Evolutionary conservation across 2,329 filamentous ascomycete genomes (phyloP), one percentile per base, ranked within the genome.

Genomic region (Cryphonectria carpinicola): DNA sequence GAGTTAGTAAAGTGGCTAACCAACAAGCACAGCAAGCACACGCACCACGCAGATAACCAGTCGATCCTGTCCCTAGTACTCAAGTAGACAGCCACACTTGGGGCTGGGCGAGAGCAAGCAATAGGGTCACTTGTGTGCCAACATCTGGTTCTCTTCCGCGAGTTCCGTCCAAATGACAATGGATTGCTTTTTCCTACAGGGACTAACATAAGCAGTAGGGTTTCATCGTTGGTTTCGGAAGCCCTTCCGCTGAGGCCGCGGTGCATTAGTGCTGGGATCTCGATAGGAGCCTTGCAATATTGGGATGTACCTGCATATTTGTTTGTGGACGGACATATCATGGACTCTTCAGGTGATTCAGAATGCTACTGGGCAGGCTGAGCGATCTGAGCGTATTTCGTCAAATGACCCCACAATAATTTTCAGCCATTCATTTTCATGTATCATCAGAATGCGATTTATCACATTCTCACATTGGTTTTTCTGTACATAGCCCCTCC

Each of bases 221-320:
- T 64, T 64, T 46, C 61, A 64, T 64, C 61, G 39, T 64, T 25
- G 22, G 37, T 62, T 28, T 28, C 61, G 61, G 61, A 64, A 41
- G n/a, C 13, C 11, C 22, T 19, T 64, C 61, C 61, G 61, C 37
- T 43, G 4, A 28, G 61, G 17, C 39, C 39, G 37, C 11, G 14
- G 14, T 39, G 61, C 61, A 64, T 41, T 64, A 43, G 37, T 64
- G 61, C 39, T 46, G 39, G 39, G 61, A 64, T 64, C 35, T 43
- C 60, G 37, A 39, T 41, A 41, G n/a, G 19, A 62, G 54, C 54
- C 54, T 58, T 58, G 54, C 54, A 58, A 35, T 43, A 64, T 39
- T 43, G 22, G 37, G 37, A 64, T 8, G 61, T 64, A 64, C 39
- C 61, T 64, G 61, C 61, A 64, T 46, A 32, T 64, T n/a, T 25